phyloP scores from a whole-genome alignment of 139 green algal genomes.

The Tetradesmus lagerheimii region DNA sequence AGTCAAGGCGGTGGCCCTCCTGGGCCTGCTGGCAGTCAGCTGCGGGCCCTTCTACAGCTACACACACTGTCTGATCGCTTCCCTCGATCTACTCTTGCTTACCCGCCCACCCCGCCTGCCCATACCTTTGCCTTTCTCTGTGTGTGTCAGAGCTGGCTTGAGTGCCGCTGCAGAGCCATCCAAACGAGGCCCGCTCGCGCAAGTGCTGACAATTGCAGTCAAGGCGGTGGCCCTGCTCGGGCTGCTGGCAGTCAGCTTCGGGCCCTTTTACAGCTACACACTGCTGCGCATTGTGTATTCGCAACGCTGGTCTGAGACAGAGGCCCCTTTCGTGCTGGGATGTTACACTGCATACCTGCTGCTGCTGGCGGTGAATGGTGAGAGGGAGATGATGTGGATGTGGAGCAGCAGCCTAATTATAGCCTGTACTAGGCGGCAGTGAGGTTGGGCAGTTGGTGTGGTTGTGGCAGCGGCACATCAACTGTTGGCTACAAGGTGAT shows the following conservation, averaged over 20 bases:
- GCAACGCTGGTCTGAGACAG: conserved; percentile 73
- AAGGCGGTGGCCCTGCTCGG: conserved; percentile 71
- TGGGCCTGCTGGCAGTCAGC: too few relatives aligned
- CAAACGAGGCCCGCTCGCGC: conserved; percentile 27
- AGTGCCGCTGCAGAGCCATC: background rate
- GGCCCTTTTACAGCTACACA: conserved; percentile 80
- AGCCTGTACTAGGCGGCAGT: too few relatives aligned
- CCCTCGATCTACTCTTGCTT: too few relatives aligned
- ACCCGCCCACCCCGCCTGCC: background rate
- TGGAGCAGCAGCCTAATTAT: too few relatives aligned
- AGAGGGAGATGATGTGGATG: background rate
- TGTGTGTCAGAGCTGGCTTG: background rate
- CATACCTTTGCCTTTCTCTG: background rate
- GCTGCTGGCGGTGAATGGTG: conserved; percentile 81
- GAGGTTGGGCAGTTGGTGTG: too few relatives aligned
- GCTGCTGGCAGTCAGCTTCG: conserved; percentile 79
- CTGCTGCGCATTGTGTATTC: conserved; percentile 83
- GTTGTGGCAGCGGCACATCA: too few relatives aligned
- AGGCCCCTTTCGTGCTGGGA: conserved; percentile 78
- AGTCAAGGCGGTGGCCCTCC: too few relatives aligned
- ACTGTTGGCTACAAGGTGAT: too few relatives aligned
- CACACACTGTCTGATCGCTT: too few relatives aligned
- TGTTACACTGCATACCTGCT: conserved; percentile 86
- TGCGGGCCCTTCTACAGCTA: too few relatives aligned
- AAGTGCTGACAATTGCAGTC: conserved; percentile 68